phyloP scores from a whole-genome alignment of 2,329 filamentous ascomycete genomes.

The Lecanicillium sp. region DNA sequence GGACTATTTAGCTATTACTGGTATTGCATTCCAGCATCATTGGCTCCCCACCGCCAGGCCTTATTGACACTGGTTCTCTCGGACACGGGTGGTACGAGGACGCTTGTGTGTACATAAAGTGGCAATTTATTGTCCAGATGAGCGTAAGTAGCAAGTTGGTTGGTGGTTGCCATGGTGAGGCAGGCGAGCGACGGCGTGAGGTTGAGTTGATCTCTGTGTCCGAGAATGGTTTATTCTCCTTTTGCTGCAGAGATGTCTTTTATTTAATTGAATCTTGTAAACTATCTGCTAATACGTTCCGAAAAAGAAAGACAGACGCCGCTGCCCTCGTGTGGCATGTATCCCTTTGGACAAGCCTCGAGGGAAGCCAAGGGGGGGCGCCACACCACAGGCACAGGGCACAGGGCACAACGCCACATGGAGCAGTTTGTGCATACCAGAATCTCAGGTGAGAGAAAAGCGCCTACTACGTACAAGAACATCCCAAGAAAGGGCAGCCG shows the following conservation, averaged over 20 bases:
- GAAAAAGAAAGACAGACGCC: background rate
- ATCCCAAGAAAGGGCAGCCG: slow-evolving; percentile 5
- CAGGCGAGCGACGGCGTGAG: background rate
- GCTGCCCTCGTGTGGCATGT: background rate
- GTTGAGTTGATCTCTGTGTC: no score
- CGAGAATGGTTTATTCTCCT: no score
- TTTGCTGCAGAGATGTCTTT: background rate
- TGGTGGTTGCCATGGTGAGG: slow-evolving; percentile 1
- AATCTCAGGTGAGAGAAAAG: no score
- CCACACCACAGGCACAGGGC: no score
- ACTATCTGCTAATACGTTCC: background rate
- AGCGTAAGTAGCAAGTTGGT: background rate
- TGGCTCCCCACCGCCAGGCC: background rate
- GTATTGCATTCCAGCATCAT: slow-evolving; percentile 4
- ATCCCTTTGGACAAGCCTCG: no score
- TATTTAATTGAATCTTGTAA: background rate
- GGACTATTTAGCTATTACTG: no score
- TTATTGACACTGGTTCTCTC: background rate
- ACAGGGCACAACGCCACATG: no score
- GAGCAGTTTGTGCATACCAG: no score
- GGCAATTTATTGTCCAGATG: background rate
- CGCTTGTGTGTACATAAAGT: background rate
- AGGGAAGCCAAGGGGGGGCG: no score
- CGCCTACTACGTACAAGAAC: no score
- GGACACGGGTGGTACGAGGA: background rate